Conservation (phyloP, 2,329 filamentous ascomycete genomes). For the Pseudogymnoascus sp. region DNA sequence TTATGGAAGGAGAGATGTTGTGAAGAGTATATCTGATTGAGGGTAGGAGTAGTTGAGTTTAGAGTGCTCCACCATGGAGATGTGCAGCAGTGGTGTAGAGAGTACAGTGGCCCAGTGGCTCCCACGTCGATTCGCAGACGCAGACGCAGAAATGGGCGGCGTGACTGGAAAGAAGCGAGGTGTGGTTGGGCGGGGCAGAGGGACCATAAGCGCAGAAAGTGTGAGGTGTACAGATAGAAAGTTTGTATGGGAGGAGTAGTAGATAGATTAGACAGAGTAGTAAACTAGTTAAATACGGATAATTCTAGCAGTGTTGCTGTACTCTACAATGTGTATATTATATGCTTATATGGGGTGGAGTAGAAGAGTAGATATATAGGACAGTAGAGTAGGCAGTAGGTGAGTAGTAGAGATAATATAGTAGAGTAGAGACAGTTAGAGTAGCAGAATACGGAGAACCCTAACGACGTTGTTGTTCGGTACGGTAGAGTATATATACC, state of each 20-base stretch:
- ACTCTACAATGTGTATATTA: neutral
- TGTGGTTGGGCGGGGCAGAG: neutral
- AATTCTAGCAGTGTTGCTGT: neutral
- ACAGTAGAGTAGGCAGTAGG: too few relatives aligned
- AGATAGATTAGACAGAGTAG: neutral
- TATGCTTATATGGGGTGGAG: neutral
- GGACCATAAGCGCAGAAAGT: neutral
- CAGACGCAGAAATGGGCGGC: neutral
- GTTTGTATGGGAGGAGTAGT: neutral
- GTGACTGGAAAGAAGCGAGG: neutral
- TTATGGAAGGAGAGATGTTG: neutral
- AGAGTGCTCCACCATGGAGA: slow-evolving; percentile 1
- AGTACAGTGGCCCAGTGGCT: neutral
- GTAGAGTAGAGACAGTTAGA: neutral
- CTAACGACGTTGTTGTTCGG: neutral
- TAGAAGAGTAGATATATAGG: neutral
- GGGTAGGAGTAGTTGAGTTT: neutral
- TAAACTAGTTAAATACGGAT: neutral
- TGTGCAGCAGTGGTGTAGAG: neutral
- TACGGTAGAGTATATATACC: neutral
- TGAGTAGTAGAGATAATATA: neutral
- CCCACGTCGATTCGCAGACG: neutral
- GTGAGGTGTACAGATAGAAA: neutral
- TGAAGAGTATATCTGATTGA: neutral
- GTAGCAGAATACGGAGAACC: neutral